Conservation (phyloP, 768 basidiomycete genomes). For the Pleurotus platypus region DNA sequence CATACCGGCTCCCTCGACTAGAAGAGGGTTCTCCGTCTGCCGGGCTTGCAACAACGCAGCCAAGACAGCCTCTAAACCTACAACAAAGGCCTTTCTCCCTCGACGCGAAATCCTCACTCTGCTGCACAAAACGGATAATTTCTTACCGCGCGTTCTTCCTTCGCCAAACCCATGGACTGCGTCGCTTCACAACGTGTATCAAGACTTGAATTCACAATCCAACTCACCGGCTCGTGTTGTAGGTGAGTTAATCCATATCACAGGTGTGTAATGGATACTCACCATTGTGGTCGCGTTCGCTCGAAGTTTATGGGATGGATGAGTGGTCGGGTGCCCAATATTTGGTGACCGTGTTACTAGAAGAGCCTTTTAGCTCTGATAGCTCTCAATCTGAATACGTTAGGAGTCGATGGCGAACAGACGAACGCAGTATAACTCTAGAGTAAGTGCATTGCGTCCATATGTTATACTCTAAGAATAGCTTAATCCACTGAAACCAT, state of each 20-base stretch:
- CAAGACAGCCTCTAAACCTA: background rate
- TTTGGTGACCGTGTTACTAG: conserved; percentile 66
- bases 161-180: conserved; percentile 44
- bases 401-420: conserved; percentile 45
- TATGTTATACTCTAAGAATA: conserved; percentile 21
- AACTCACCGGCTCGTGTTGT: conserved; percentile 40
- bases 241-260: conserved; percentile 33
- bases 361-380: conserved; percentile 66
- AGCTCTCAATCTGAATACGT: conserved; percentile 36
- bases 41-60: background rate
- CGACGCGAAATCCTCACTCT: conserved; percentile 29
- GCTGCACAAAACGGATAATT: conserved; percentile 43
- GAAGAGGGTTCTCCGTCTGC: too few species aligned
- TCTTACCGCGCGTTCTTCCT: conserved; percentile 45
- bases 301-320: conserved; percentile 55
- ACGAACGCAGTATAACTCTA: conserved; percentile 28
- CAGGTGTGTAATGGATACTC: background rate
- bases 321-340: conserved; percentile 50
- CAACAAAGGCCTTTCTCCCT: background rate
- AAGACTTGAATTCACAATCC: conserved; percentile 26
- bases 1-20: too few species aligned
- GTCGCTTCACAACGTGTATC: conserved; percentile 32
- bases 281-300: conserved; percentile 2
- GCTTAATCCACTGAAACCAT: conserved; percentile 8
- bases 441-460: conserved; percentile 34